Evolutionary conservation across 306 rosid genomes (phyloP).

Genomic region (Psophocarpus tetragonolobus): DNA sequence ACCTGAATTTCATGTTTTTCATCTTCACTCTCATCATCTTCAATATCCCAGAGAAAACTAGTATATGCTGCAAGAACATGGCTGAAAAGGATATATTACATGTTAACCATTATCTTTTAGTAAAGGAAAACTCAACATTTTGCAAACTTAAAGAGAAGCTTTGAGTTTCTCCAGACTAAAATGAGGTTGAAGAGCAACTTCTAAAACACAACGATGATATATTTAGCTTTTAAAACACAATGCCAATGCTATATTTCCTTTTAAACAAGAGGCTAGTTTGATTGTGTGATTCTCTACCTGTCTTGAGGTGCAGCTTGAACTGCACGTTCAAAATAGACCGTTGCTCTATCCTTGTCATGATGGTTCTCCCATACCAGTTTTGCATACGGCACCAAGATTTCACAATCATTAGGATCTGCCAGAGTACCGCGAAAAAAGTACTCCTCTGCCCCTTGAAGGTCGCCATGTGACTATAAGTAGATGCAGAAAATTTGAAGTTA

Average conservation of each 20-base stretch:
- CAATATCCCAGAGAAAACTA: slow-evolving; percentile 83
- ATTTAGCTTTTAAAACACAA: background rate
- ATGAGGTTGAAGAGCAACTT: slow-evolving; percentile 12
- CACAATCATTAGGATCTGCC: slow-evolving; percentile 78
- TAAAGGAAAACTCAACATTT: slow-evolving; percentile 5
- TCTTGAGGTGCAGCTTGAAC: slow-evolving; percentile 59
- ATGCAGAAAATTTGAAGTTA: slow-evolving; percentile 16
- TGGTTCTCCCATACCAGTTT: slow-evolving; percentile 71
- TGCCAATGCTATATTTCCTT: background rate
- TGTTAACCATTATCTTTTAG: slow-evolving; percentile 23
- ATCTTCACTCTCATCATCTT: slow-evolving; percentile 43
- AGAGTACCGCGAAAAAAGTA: slow-evolving; percentile 63
- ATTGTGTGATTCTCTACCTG: slow-evolving; percentile 66
- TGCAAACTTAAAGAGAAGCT: slow-evolving; percentile 6
- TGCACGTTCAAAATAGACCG: slow-evolving; percentile 71
- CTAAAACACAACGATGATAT: background rate
- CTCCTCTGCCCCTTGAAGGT: slow-evolving; percentile 72
- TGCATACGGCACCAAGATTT: slow-evolving; percentile 63
- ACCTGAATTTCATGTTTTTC: slow-evolving; percentile 50
- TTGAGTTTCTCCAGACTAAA: slow-evolving; percentile 13
- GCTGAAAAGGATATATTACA: slow-evolving; percentile 51
- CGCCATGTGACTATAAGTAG: slow-evolving; percentile 69
- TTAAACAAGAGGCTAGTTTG: background rate
- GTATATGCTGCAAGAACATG: slow-evolving; percentile 78
- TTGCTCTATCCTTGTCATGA: slow-evolving; percentile 69